phyloP scores from a whole-genome alignment of 805 yeast species.

The Wickerhamiella galacta region DNA sequence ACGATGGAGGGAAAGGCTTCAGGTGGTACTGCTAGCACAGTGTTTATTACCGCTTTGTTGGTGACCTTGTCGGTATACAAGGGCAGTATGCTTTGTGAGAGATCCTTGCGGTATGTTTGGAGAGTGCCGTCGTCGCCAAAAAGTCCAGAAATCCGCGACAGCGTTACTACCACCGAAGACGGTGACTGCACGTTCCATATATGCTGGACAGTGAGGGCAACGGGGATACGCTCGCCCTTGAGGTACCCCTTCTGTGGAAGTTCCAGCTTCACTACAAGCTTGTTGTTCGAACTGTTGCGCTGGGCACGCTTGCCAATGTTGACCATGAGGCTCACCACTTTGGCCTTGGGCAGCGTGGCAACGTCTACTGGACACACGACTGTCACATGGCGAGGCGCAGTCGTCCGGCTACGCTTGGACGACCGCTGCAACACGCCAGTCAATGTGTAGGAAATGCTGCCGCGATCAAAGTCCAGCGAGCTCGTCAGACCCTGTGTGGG shows the following conservation, averaged over 20 bases:
- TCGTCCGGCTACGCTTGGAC: conserved; percentile 4
- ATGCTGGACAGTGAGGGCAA: conserved; percentile 50
- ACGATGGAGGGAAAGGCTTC: conserved; percentile 76
- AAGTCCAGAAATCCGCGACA: conserved; percentile 63
- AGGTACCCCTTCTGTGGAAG: conserved; percentile 51
- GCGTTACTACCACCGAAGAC: conserved; percentile 60
- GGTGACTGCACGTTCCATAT: conserved; percentile 51
- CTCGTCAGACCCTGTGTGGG: conserved; percentile 60
- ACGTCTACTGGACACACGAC: conserved; percentile 65
- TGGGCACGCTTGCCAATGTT: conserved; percentile 28
- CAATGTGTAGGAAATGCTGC: conserved; percentile 55
- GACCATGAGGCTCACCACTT: conserved; percentile 46
- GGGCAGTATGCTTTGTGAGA: conserved; percentile 63
- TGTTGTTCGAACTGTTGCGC: no score
- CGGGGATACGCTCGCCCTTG: conserved; percentile 65
- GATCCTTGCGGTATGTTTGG: conserved; percentile 62
- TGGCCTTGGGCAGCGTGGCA: conserved; percentile 44
- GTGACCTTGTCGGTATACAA: conserved; percentile 58
- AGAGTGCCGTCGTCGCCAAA: conserved; percentile 39
- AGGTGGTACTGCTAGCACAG: conserved; percentile 57
- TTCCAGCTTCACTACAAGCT: conserved; percentile 23
- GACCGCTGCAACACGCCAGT: conserved; percentile 26
- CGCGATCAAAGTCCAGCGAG: conserved; percentile 67
- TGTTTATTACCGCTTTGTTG: conserved; percentile 37
- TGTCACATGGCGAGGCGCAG: conserved; percentile 3